Percentiles rank a stretch among this genome's conserved stretches.
These are phyloP conservation scores for Kluyveromyces aestuarii DNA, from an alignment of 805 yeast genomes.

Conservation along the genomic window DNA sequence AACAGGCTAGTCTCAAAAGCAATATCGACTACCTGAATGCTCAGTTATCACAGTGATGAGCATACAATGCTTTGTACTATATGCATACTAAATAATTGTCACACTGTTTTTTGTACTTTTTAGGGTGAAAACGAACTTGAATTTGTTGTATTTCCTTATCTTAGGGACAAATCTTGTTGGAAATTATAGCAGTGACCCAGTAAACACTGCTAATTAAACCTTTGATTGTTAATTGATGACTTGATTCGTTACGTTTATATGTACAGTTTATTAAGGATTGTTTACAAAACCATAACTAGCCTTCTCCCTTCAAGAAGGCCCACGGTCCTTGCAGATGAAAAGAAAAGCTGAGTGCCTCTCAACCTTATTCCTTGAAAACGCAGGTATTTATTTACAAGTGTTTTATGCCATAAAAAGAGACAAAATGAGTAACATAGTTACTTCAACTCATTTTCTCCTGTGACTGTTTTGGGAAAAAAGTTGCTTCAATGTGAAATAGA, in stretches of 20 bases:
- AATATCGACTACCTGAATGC: constrained; percentile 79
- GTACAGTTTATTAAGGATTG: not conserved
- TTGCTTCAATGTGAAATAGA: not conserved
- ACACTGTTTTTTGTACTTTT: not conserved
- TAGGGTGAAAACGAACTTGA: not conserved
- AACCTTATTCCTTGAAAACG: not conserved
- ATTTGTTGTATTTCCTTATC: too few relatives aligned
- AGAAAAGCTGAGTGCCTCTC: not conserved
- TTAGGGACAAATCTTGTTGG: not conserved
- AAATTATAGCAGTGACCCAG: not conserved
- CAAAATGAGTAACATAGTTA: not conserved
- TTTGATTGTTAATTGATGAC: not conserved
- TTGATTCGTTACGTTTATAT: not conserved
- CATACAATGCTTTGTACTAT: constrained; percentile 3
- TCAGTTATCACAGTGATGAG: constrained; percentile 29
- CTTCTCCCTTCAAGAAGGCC: constrained; percentile 3
- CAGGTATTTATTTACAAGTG: not conserved
- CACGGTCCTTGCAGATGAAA: not conserved
- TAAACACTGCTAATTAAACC: too few relatives aligned
- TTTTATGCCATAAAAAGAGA: not conserved
- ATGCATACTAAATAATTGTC: not conserved
- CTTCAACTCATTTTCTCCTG: not conserved
- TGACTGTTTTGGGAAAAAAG: not conserved
- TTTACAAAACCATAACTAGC: not conserved
- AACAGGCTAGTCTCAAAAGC: constrained; percentile 82